These are phyloP conservation scores for Panaeolus papilionaceus DNA, from an alignment of 768 basidiomycete genomes.

Conservation along the genomic window DNA sequence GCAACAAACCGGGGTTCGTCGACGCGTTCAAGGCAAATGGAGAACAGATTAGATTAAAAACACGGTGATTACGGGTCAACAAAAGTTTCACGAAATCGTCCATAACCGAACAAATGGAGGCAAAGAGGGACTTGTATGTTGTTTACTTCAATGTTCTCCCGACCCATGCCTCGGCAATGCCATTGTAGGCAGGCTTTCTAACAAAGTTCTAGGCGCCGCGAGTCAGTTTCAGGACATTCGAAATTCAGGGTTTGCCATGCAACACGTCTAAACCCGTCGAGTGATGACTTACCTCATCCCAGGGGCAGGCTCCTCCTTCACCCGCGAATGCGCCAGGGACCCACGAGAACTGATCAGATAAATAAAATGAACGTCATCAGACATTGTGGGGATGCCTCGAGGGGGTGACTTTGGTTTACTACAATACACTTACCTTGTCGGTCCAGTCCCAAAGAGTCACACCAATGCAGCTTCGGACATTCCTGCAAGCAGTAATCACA, in stretches of 20 bases:
- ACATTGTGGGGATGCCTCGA: not conserved
- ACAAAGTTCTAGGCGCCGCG: slow-evolving; percentile 6
- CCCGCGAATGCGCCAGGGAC: slow-evolving; percentile 46
- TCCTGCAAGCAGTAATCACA: slow-evolving; percentile 58
- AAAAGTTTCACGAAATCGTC: not conserved
- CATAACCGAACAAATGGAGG: not conserved
- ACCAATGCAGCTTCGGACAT: slow-evolving; percentile 45
- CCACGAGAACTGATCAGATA: slow-evolving; percentile 42
- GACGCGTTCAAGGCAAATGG: not conserved
- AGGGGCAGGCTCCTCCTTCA: slow-evolving; percentile 41
- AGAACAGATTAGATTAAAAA: slow-evolving; percentile 5
- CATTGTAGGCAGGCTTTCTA: slow-evolving; percentile 5
- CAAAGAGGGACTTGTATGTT: not conserved
- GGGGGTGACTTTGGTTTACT: not conserved
- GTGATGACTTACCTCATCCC: slow-evolving; percentile 1
- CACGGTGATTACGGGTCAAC: slow-evolving; percentile 1
- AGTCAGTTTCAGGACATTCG: slow-evolving; percentile 1
- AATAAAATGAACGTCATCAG: slow-evolving; percentile 1
- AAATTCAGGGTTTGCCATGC: not conserved
- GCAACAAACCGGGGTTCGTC: not conserved
- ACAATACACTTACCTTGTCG: slow-evolving; percentile 38
- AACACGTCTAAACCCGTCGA: not conserved
- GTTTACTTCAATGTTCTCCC: not conserved
- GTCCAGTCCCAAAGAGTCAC: slow-evolving; percentile 52
- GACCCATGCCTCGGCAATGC: slow-evolving; percentile 6